These are phyloP conservation scores for Ceratocystis eucalypticola DNA, from an alignment of 2,329 filamentous ascomycete species.

Conservation along the genomic window DNA sequence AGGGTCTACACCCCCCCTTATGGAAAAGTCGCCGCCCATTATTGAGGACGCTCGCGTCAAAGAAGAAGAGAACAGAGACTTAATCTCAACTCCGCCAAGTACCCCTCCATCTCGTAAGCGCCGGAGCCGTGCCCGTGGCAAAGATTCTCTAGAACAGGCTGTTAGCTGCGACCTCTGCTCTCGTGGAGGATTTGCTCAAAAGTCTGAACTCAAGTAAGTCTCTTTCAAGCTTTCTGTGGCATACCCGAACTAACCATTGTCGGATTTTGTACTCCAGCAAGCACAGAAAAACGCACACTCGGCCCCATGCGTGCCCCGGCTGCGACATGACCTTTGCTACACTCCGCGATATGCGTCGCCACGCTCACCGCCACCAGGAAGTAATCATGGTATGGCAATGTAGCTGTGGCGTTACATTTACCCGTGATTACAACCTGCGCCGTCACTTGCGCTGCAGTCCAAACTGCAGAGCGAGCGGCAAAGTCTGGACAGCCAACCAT, in stretches of 20 bases:
- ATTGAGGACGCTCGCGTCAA: not conserved
- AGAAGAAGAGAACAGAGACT: not conserved
- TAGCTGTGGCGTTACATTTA: conserved; percentile 12
- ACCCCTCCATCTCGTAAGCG: not conserved
- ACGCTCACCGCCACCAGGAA: conserved; percentile 11
- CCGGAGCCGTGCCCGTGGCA: not conserved
- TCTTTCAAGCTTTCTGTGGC: not conserved
- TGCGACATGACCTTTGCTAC: conserved; percentile 9
- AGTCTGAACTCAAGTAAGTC: not conserved
- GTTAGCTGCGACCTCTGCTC: not conserved
- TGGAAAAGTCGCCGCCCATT: not conserved
- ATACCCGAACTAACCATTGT: not conserved
- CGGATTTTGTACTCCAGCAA: not conserved
- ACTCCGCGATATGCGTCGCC: conserved; percentile 13
- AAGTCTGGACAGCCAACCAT: conserved; percentile 2
- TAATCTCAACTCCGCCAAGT: not conserved
- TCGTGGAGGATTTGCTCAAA: not conserved
- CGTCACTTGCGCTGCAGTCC: conserved; percentile 10
- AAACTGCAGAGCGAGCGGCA: not conserved
- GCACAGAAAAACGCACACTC: conserved; percentile 8
- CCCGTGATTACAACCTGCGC: conserved; percentile 17
- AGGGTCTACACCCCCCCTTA: not conserved
- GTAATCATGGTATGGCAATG: conserved; percentile 10
- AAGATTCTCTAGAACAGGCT: not conserved
- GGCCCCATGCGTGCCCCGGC: conserved; percentile 8